Evolutionary conservation across 2,329 filamentous ascomycete species (phyloP), one percentile per base, ranked within the genome.

Genomic region (Stemphylium lycopersici): DNA sequence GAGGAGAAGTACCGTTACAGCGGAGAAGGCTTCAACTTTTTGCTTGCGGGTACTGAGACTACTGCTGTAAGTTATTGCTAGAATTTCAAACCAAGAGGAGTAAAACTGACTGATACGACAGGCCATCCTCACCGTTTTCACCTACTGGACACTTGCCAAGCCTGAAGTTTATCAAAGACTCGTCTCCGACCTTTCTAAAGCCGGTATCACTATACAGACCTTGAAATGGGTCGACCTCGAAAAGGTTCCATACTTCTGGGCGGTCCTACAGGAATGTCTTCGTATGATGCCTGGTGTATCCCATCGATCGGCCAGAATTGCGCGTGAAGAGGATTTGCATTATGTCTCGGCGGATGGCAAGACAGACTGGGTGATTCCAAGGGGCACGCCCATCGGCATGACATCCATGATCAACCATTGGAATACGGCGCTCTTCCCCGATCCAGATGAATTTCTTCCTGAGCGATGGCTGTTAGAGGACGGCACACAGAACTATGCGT

Each of bases 81-180:
- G 15, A n/a, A 36, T 16, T 18, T 24, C 0, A 10, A 13, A 5
- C 1, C 20, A 15, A 10, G 38, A 3, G 18, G 13, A 11, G 16
- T 10, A 11, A 32, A 58, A 13, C 61, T 72, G 16, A 62, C 60
- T 13, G 55, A 61, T 58, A 56, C 36, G 11, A 33, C 56, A 58
- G 66, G 70, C 47, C 42, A 67, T 67, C n/a, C 66, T 76, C 10
- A 63, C 72, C 4, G 63, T 69, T 13, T 66, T 68, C 45, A 61
- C 69, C 5, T 75, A 71, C 58, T 67, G 70, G 66, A 57, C 79
- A 2, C 71, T 72, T 12, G 67, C 64, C 37, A 71, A 67, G 24
- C 69, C 63, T 31, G 38, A 56, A 24, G 32, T 68, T 15, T 62
- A 66, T 34, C 41, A 53, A 3, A 58, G 61, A 18, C 56, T 72